Base-by-base conservation (phyloP, 495 filamentous ascomycete genomes). In the Friedmanniomyces simplex region DNA sequence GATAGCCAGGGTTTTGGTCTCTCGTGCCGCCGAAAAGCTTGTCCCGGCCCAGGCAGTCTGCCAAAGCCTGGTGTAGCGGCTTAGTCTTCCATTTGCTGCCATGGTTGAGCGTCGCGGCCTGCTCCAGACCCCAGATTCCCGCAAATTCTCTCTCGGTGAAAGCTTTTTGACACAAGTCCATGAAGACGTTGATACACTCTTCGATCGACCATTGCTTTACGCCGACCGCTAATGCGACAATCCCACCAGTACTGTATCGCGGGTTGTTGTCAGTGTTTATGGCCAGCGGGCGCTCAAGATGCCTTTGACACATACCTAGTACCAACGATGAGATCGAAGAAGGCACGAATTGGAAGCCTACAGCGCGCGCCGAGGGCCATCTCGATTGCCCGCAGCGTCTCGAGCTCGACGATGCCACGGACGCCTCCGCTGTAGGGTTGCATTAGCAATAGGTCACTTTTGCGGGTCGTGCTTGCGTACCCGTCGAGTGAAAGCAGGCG, bases 161-260 rank as follows among this genome's bases (percentile, higher is more conserved):
- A 7, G 73, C 75, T 50, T 74, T 50, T 1, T 54, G 55, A 46
- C 67, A 73, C 7, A 77, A 54, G 5, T 62, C 52, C 39, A 64
- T 65, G 54, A 79, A 80, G 10, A 71, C 57, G 13, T 60, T 57
- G 16, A 71, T 70, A 50, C 72, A 74, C 4, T 67, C 52, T 1
- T 68, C 57, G 21, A 77, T 64, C 6, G 66, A 50, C 74, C 72
- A 79, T 28, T 72, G 65, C 49, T 77, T 69, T 14, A 74, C 70
- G 1, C 72, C 78, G 11, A 84, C 67, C 0, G 72, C 77, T 30
- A 82, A 66, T 1, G 81, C 76, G 52, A 83, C 76, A 49, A 82
- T 73, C 18, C 79, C 77, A 0, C 80, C 77, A 21, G 75, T 76
- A 52, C 77, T 32, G 28, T 32, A 4, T 10, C 3, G 10, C 28